phyloP scores from a whole-genome alignment of 2,329 filamentous ascomycete genomes.

The Ramichloridium luteum region DNA sequence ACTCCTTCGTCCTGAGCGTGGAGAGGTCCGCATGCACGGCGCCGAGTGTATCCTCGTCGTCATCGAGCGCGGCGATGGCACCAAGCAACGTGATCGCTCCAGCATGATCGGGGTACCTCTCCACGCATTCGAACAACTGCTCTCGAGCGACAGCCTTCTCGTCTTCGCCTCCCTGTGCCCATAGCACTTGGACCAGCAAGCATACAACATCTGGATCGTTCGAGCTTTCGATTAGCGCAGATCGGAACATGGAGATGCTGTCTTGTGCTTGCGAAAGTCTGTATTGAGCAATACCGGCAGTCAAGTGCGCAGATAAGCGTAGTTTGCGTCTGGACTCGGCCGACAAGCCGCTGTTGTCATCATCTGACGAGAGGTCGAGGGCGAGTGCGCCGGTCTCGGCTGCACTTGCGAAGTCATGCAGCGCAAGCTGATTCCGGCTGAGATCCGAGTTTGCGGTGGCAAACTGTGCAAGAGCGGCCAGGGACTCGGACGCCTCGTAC shows the following conservation, averaged over 20 bases:
- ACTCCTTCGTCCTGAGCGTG: slow-evolving; percentile 54
- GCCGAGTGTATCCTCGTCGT: slow-evolving; percentile 64
- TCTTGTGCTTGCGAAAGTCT: slow-evolving; percentile 52
- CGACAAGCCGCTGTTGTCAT: slow-evolving; percentile 50
- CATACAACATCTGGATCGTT: slow-evolving; percentile 75
- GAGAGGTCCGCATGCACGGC: slow-evolving; percentile 71
- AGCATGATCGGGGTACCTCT: slow-evolving; percentile 61
- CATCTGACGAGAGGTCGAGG: slow-evolving; percentile 63
- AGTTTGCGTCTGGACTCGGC: slow-evolving; percentile 55
- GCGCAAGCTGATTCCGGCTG: slow-evolving; percentile 67
- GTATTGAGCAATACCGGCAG: slow-evolving; percentile 72
- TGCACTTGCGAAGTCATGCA: slow-evolving; percentile 52
- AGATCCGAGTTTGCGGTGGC: slow-evolving; percentile 78
- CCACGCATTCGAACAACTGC: slow-evolving; percentile 68
- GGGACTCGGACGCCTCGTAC: slow-evolving; percentile 73
- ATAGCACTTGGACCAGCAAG: slow-evolving; percentile 78
- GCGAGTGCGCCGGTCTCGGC: slow-evolving; percentile 71
- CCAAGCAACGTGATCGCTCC: slow-evolving; percentile 71
- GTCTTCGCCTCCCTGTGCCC: slow-evolving; percentile 69
- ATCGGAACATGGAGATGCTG: slow-evolving; percentile 67
- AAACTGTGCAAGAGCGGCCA: slow-evolving; percentile 59
- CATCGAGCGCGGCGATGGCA: slow-evolving; percentile 69
- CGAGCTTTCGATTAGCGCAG: slow-evolving; percentile 63
- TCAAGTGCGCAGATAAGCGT: slow-evolving; percentile 73
- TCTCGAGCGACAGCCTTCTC: slow-evolving; percentile 66